Evolutionary conservation across 331 rosid species (phyloP).

Genomic region (Dryas integrifolia): DNA sequence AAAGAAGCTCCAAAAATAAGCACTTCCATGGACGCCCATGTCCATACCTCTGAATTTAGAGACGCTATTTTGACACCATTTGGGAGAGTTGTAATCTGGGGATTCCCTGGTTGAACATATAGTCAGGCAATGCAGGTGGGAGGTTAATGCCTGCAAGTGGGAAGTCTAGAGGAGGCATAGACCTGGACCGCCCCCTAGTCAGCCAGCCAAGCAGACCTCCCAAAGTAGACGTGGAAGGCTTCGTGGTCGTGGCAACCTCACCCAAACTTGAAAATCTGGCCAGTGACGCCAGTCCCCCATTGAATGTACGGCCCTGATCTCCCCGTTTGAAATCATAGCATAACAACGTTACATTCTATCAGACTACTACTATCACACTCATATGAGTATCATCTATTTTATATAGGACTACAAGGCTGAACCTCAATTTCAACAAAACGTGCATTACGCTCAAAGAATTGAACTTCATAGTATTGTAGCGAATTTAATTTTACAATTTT

Average conservation of each 20-base stretch:
- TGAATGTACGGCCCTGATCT: conserved; percentile 50
- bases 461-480: no score
- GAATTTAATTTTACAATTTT: neutral
- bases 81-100: conserved; percentile 66
- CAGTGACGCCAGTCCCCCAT: conserved; percentile 37
- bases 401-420: neutral
- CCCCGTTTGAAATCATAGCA: conserved; percentile 26
- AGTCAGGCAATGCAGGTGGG: conserved; percentile 80
- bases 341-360: conserved; percentile 16
- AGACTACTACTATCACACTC: neutral
- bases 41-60: conserved; percentile 59
- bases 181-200: conserved; percentile 45
- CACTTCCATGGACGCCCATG: neutral
- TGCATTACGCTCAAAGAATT: neutral
- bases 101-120: conserved; percentile 57
- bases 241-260: conserved; percentile 42
- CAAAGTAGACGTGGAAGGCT: conserved; percentile 45
- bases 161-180: conserved; percentile 57
- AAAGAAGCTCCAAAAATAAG: neutral
- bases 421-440: neutral
- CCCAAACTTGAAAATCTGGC: conserved; percentile 73
- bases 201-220: conserved; percentile 88
- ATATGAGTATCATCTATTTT: neutral
- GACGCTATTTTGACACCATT: conserved; percentile 85
- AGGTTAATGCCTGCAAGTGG: conserved; percentile 62